Evolutionary conservation across 2,329 filamentous ascomycete species (phyloP).

Genomic region (Fusarium redolens): DNA sequence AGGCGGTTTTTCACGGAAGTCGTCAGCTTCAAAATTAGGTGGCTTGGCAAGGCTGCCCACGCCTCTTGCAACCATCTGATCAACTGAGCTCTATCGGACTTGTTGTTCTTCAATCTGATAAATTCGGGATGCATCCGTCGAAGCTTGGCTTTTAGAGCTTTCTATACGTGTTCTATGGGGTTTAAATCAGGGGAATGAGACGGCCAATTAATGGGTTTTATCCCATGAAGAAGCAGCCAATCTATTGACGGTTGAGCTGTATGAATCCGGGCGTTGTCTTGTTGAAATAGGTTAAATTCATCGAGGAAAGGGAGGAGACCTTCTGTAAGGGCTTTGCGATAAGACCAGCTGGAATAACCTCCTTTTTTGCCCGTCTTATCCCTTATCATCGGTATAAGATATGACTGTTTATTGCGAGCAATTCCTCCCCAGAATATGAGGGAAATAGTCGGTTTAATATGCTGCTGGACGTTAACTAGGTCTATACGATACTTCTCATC

Average conservation of each 20-base stretch:
- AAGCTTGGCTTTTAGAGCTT: neutral
- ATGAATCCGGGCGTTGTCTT: neutral
- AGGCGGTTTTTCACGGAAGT: neutral
- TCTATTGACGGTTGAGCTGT: neutral
- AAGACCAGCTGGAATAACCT: neutral
- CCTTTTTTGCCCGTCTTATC: neutral
- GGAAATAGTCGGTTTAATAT: neutral
- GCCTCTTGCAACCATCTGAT: neutral
- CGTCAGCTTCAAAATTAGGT: neutral
- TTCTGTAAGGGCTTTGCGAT: neutral
- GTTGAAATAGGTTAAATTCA: neutral
- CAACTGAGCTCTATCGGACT: neutral
- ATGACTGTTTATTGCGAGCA: fast-evolving
- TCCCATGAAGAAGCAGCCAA: neutral
- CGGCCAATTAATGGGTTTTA: neutral
- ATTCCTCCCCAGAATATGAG: neutral
- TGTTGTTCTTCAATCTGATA: neutral
- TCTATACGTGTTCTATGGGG: neutral
- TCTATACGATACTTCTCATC: neutral
- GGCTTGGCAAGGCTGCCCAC: neutral
- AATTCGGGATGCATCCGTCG: neutral
- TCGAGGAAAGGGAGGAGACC: neutral
- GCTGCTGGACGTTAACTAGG: neutral
- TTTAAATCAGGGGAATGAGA: neutral
- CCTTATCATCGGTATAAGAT: neutral